Conservation (phyloP, 164 flowering plant genomes). For the Kingdonia uniflora region DNA sequence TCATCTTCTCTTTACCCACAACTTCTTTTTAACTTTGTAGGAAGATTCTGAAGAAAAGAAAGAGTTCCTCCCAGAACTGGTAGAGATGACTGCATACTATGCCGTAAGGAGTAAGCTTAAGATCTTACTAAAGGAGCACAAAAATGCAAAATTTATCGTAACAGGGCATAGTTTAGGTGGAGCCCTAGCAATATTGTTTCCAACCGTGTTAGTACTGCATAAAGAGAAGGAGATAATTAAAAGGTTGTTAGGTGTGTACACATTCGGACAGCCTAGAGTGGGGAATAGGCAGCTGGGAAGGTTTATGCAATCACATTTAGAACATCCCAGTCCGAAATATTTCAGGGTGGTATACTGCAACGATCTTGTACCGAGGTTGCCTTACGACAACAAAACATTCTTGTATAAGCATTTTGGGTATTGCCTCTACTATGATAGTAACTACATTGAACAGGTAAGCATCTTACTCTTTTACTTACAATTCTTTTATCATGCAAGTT, state of each 20-base stretch:
- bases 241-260: slow-evolving; percentile 46
- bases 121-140: slow-evolving; percentile 39
- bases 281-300: slow-evolving; percentile 42
- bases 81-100: slow-evolving; percentile 46
- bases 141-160: slow-evolving; percentile 51
- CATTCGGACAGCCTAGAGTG: slow-evolving; percentile 74
- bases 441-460: slow-evolving; percentile 39
- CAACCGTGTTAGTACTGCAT: slow-evolving; percentile 42
- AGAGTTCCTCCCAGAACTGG: slow-evolving; percentile 22
- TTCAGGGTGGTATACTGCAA: slow-evolving; percentile 70
- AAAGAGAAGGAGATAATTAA: slow-evolving; percentile 42
- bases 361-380: slow-evolving; percentile 70
- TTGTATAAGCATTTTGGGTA: slow-evolving; percentile 64
- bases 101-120: slow-evolving; percentile 40
- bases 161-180: slow-evolving; percentile 88
- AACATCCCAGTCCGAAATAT: slow-evolving; percentile 33
- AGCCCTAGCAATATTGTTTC: slow-evolving; percentile 66
- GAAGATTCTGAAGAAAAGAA: neutral
- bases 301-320: slow-evolving; percentile 42
- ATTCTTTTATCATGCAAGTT: too few relatives aligned
- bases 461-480: neutral
- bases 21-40: too few relatives aligned
- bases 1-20: too few relatives aligned
- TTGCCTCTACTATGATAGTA: slow-evolving; percentile 63
- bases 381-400: slow-evolving; percentile 57